Conservation (phyloP, 495 filamentous ascomycete genomes). For the Xylaria curta region DNA sequence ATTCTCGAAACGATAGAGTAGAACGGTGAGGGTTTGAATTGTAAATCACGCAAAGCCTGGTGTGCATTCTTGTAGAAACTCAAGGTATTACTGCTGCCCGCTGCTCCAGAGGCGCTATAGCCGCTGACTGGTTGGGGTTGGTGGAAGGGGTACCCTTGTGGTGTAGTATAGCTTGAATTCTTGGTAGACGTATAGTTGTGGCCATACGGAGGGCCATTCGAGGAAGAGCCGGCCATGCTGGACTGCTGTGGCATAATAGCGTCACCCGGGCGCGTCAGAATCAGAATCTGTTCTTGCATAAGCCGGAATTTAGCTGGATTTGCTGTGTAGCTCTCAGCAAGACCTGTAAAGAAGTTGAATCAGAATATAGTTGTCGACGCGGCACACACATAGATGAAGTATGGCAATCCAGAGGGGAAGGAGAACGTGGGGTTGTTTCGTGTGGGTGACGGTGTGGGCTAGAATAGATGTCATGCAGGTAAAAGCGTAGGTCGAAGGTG, state of each 20-base stretch:
- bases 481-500: not conserved
- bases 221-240: conserved; percentile 32
- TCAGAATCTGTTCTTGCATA: conserved; percentile 32
- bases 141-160: not conserved
- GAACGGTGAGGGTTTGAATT: conserved; percentile 82
- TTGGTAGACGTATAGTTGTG: conserved; percentile 19
- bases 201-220: conserved; percentile 26
- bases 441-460: not conserved
- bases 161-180: not conserved
- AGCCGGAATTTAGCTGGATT: conserved; percentile 27
- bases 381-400: not conserved
- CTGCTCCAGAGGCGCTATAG: conserved; percentile 29
- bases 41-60: conserved; percentile 40
- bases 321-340: conserved; percentile 31
- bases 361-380: not conserved
- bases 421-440: not conserved
- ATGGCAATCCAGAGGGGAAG: not conserved
- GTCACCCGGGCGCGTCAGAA: not conserved
- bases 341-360: conserved; percentile 20
- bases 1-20: conserved; percentile 68
- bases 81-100: conserved; percentile 3
- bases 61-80: conserved; percentile 30
- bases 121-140: not conserved
- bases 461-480: not conserved
- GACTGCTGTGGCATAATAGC: conserved; percentile 4